Base-by-base conservation (phyloP, 306 rosid genomes). In the Castanea crenata region DNA sequence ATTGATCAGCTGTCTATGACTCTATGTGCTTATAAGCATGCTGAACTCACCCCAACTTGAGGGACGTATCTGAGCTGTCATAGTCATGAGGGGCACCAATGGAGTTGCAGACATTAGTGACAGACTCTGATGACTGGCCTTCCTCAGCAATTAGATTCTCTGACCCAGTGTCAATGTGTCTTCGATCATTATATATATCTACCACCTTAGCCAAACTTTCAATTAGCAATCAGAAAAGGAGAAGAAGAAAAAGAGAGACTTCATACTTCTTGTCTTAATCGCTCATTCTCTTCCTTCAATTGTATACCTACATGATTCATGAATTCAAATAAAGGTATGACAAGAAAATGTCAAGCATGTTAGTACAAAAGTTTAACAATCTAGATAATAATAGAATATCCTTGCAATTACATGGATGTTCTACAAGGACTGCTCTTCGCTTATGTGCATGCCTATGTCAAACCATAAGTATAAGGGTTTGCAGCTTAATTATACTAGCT, bases 101-200 rank as follows among this genome's bases (percentile, higher is more conserved):
- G 69, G 97, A 91, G 86, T 85, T 90, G 84, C 84, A 87, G 61
- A 75, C 76, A 49, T 90, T 83, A 4, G 97, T 91, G 54, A 90
- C 80, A 1, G 96, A 92, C 76, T 89, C 95, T 4, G 97, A 95
- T 19, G 99, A 95, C 56, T 88, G 97, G 16, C 93, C 98, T 78
- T 92, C 97, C 75, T 91, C 92, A 5, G 15, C 67, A 20, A 80
- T 58, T 11, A 84, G 1, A 58, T 69, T 77, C 74, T 88, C 95
- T 1, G 80, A 89, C 55, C 90, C 90, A 0, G 34, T 70, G 10
- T 74, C 86, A n/a, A 83, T 78, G 1, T 49, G 76, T 78, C 79
- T 83, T 56, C 61, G 25, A 0, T 86, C 85, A 9, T 72, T 68
- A 25, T 77, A 29, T 18, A 76, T 77, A 58, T 83, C 85, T 13